Conservation (phyloP, 345 rosid species). For the Aurinia saxatilis region DNA sequence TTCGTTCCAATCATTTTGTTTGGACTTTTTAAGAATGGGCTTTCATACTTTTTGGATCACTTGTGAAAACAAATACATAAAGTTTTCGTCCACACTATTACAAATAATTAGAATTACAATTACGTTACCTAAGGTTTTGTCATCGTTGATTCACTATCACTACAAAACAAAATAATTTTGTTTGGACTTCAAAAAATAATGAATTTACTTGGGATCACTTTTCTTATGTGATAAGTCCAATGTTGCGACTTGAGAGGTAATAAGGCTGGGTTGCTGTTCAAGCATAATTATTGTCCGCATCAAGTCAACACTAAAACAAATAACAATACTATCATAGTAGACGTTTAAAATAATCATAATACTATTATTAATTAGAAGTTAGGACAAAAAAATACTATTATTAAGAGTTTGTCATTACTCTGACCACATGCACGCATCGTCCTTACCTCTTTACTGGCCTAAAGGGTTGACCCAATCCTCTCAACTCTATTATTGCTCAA, state of each 20-base stretch:
- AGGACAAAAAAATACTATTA: too few relatives aligned
- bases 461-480: constrained; percentile 13
- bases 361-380: too few relatives aligned
- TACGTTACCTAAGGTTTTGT: neutral
- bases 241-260: neutral
- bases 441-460: constrained; percentile 8
- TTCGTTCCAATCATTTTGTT: neutral
- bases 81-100: constrained; percentile 2
- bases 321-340: neutral
- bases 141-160: neutral
- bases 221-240: neutral
- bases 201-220: neutral
- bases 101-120: too few relatives aligned
- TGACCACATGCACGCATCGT: constrained; percentile 18
- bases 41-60: neutral
- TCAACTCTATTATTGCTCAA: constrained; percentile 5
- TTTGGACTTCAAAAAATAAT: neutral
- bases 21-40: neutral
- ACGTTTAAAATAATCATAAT: too few relatives aligned
- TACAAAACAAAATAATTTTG: neutral
- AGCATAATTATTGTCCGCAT: neutral
- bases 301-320: neutral
- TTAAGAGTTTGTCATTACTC: constrained; percentile 4
- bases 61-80: neutral
- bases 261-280: too few relatives aligned